Conservation (phyloP, 2,329 filamentous ascomycete genomes). For the Aspergillus terreus region DNA sequence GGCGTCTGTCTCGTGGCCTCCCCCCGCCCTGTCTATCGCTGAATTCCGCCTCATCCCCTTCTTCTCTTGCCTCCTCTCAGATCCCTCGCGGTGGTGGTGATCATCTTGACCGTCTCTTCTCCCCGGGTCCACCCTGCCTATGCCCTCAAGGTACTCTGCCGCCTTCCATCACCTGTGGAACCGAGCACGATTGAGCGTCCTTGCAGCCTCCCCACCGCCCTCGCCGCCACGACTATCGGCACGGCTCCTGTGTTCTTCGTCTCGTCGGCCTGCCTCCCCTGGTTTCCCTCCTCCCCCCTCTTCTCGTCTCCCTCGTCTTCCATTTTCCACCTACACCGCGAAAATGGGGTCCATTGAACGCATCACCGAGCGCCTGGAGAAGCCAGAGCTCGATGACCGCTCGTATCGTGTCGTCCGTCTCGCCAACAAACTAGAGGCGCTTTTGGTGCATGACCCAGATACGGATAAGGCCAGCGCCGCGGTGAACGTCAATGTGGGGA, state of each 20-base stretch:
- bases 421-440: conserved; percentile 80
- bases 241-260: conserved; percentile 9
- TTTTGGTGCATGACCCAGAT: conserved; percentile 88
- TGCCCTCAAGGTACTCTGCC: conserved; percentile 2
- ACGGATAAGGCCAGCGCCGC: conserved; percentile 97
- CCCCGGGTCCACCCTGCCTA: not conserved
- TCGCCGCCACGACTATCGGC: conserved; percentile 12
- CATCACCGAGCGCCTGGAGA: conserved; percentile 71
- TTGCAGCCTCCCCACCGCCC: conserved; percentile 15
- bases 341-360: conserved; percentile 37
- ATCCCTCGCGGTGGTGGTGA: too few relatives aligned
- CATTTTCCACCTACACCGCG: conserved; percentile 17
- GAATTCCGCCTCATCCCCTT: not conserved
- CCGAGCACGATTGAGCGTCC: conserved; percentile 10
- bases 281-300: conserved; percentile 13
- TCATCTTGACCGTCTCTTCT: too few relatives aligned
- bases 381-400: conserved; percentile 79
- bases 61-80: not conserved
- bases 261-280: conserved; percentile 7
- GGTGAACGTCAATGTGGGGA: conserved; percentile 92
- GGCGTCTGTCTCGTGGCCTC: too few relatives aligned
- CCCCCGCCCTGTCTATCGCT: too few relatives aligned
- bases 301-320: conserved; percentile 15
- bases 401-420: conserved; percentile 83
- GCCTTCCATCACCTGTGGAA: conserved; percentile 15